Evolutionary conservation across 108 stramenopile species (phyloP).

Genomic region (Seminavis robusta): DNA sequence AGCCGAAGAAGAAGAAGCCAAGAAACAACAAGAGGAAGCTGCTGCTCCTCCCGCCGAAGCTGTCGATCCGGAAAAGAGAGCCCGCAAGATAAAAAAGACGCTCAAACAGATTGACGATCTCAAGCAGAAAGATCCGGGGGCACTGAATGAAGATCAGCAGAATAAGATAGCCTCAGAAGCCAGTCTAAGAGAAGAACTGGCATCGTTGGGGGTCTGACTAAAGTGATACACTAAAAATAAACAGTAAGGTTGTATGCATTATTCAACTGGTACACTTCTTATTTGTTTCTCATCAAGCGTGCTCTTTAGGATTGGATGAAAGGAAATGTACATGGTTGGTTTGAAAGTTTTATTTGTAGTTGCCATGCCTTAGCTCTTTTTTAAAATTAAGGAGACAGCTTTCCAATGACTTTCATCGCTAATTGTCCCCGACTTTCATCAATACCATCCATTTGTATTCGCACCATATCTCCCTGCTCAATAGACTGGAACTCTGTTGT

Average conservation of each 20-base stretch:
- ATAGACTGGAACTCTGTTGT: constrained; percentile 8
- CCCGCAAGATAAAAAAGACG: constrained; percentile 74
- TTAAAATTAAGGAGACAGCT: too few species aligned
- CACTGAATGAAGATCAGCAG: constrained; percentile 84
- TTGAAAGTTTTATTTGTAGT: too few species aligned
- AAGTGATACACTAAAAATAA: too few species aligned
- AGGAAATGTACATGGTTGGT: too few species aligned
- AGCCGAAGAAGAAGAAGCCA: constrained; percentile 56
- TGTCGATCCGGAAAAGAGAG: constrained; percentile 72
- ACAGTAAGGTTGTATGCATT: too few species aligned
- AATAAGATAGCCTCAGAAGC: constrained; percentile 64
- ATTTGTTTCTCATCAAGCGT: too few species aligned
- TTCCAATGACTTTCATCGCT: constrained; percentile 50
- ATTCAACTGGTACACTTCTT: too few species aligned
- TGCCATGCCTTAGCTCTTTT: too few species aligned
- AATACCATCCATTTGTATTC: constrained; percentile 66
- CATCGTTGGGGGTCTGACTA: constrained; percentile 24
- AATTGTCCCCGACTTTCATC: constrained; percentile 78
- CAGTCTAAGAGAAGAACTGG: constrained; percentile 57
- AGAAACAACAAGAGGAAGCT: constrained; percentile 37
- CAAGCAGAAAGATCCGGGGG: constrained; percentile 59
- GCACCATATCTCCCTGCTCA: constrained; percentile 56
- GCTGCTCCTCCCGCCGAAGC: constrained; percentile 27
- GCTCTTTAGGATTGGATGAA: too few species aligned
- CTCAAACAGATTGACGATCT: constrained; percentile 85